Conservation (phyloP, 2,329 filamentous ascomycete species). For the Cercospora janseana region DNA sequence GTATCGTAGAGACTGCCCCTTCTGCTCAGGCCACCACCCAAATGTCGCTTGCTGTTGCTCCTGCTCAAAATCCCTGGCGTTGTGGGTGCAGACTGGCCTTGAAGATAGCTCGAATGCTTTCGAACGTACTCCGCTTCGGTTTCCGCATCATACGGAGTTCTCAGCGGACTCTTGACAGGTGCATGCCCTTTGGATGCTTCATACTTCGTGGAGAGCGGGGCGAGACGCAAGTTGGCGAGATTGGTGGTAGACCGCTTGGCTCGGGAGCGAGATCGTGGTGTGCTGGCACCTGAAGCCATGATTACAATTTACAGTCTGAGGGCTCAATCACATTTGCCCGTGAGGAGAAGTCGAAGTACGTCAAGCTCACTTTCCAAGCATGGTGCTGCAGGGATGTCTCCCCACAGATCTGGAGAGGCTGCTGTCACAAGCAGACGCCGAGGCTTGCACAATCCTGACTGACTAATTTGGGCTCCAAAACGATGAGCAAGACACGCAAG, state of each 20-base stretch:
- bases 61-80: constrained; percentile 50
- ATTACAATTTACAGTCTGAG: background rate
- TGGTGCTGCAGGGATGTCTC: constrained; percentile 5
- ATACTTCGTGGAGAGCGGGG: constrained; percentile 54
- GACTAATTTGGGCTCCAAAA: background rate
- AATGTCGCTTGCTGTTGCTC: constrained; percentile 40
- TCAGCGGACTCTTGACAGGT: constrained; percentile 35
- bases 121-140: constrained; percentile 29
- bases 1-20: constrained; percentile 33
- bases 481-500: too few species aligned
- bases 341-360: background rate
- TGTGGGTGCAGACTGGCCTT: constrained; percentile 49
- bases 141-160: constrained; percentile 30
- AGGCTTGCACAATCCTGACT: background rate
- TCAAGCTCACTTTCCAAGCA: background rate
- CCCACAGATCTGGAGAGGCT: constrained; percentile 9
- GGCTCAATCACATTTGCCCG: too few species aligned
- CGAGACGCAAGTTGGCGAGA: constrained; percentile 59
- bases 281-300: constrained; percentile 23
- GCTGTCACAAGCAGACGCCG: constrained; percentile 8
- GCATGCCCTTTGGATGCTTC: constrained; percentile 31
- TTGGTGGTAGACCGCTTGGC: constrained; percentile 58
- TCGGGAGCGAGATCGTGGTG: constrained; percentile 34
- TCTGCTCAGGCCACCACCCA: constrained; percentile 36
- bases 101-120: constrained; percentile 48